Evolutionary conservation across 2,329 filamentous ascomycete genomes (phyloP).

Genomic region (Lithohypha guttulata): DNA sequence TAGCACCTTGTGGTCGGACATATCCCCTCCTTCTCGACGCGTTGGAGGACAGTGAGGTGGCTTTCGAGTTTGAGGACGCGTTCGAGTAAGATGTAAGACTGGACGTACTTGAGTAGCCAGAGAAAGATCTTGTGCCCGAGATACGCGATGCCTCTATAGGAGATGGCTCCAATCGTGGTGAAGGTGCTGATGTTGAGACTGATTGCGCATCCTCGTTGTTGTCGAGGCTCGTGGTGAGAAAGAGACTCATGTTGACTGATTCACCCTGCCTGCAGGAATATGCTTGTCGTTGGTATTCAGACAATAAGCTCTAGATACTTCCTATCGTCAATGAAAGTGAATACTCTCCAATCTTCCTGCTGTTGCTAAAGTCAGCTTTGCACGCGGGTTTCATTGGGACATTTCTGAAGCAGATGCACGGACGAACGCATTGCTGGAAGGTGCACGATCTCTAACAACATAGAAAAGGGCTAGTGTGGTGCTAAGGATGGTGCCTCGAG

Average conservation of each 20-base stretch:
- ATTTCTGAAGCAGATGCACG: too few relatives aligned
- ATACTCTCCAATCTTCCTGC: too few relatives aligned
- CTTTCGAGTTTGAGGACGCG: conserved; percentile 31
- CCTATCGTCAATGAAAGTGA: too few relatives aligned
- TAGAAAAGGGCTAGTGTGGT: too few relatives aligned
- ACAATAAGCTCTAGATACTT: too few relatives aligned
- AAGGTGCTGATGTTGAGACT: conserved; percentile 31
- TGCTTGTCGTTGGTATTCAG: too few relatives aligned
- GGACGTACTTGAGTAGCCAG: conserved; percentile 36
- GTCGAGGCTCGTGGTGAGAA: conserved; percentile 5
- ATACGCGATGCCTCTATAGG: conserved; percentile 36
- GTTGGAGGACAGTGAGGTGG: conserved; percentile 32
- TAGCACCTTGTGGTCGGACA: conserved; percentile 73
- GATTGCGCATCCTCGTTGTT: conserved; percentile 20
- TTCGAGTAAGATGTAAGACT: conserved; percentile 35
- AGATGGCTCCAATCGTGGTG: conserved; percentile 26
- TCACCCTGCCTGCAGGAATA: neutral
- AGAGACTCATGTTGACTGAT: conserved; percentile 5
- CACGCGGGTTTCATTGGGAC: too few relatives aligned
- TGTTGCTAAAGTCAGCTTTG: too few relatives aligned
- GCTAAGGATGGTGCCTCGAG: too few relatives aligned
- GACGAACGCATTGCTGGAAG: too few relatives aligned
- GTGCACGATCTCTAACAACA: too few relatives aligned
- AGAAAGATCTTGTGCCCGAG: conserved; percentile 33
- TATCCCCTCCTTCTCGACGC: conserved; percentile 56